A percentile compares a stretch with the other conserved stretches of the same genome.
These are phyloP conservation scores for Rhexocercosporidium sp. DNA, from an alignment of 2,329 filamentous ascomycete species.

Conservation along the genomic window DNA sequence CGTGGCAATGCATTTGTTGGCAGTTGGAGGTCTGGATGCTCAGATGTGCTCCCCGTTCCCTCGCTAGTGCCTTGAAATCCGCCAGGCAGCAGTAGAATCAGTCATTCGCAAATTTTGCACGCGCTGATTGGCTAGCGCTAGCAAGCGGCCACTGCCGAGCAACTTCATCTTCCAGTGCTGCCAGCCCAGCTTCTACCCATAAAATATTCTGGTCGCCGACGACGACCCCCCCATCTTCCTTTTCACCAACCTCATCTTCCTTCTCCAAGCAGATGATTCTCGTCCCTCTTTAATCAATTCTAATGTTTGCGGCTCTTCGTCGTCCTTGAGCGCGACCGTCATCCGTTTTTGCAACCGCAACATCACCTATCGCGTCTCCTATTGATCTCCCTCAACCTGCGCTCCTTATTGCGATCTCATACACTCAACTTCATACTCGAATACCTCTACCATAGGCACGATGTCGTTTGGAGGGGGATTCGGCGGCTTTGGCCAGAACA, in stretches of 20 bases:
- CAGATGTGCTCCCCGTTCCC: background rate
- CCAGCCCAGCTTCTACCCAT: conserved; percentile 14
- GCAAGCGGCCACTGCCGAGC: background rate
- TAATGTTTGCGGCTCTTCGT: conserved; percentile 38
- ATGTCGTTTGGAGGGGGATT: conserved; percentile 51
- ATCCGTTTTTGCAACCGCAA: conserved; percentile 32
- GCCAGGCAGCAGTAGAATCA: conserved; percentile 22
- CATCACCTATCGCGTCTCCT: conserved; percentile 30
- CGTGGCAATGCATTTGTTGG: background rate
- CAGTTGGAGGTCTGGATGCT: background rate
- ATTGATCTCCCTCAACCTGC: conserved; percentile 24
- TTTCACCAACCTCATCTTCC: conserved; percentile 23
- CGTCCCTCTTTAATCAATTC: conserved; percentile 33
- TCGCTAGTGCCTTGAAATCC: conserved; percentile 23
- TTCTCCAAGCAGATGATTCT: conserved; percentile 27
- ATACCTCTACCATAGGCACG: conserved; percentile 22
- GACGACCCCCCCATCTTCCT: conserved; percentile 18
- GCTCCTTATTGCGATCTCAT: conserved; percentile 1
- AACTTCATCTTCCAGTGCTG: conserved; percentile 3
- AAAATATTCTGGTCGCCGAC: conserved; percentile 20
- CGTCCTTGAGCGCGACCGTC: conserved; percentile 37
- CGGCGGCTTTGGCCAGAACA: conserved; percentile 65
- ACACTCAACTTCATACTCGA: conserved; percentile 11
- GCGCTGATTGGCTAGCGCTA: conserved; percentile 26
- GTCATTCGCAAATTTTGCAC: conserved; percentile 13